Evolutionary conservation across 2,329 filamentous ascomycete species (phyloP).

Genomic region (Botrytis tulipae): DNA sequence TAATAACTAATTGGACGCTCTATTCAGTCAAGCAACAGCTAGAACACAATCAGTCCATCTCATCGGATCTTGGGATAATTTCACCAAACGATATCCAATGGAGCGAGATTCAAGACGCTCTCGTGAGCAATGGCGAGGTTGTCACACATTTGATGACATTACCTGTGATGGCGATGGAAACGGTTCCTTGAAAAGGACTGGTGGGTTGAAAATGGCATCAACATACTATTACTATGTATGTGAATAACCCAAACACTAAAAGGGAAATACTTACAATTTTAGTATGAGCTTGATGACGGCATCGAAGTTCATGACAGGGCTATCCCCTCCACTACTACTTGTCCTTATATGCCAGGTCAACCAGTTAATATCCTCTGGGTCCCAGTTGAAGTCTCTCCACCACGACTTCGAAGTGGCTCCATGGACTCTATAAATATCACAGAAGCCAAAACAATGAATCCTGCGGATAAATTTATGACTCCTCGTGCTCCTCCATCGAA

Average conservation of each 20-base stretch:
- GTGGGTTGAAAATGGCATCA: slow-evolving; percentile 85
- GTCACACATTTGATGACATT: slow-evolving; percentile 82
- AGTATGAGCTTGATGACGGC: slow-evolving; percentile 83
- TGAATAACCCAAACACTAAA: slow-evolving; percentile 34
- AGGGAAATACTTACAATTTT: slow-evolving; percentile 32
- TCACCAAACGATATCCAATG: slow-evolving; percentile 74
- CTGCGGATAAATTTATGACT: slow-evolving; percentile 70
- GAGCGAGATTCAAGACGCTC: slow-evolving; percentile 75
- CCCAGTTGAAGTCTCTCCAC: slow-evolving; percentile 62
- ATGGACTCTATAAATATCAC: slow-evolving; percentile 57
- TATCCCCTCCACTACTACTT: slow-evolving; percentile 72
- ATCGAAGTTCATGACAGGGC: slow-evolving; percentile 73
- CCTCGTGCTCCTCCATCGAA: slow-evolving; percentile 58
- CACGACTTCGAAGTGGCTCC: slow-evolving; percentile 63
- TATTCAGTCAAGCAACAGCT: slow-evolving; percentile 55
- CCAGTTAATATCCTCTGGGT: slow-evolving; percentile 81
- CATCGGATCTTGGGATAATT: slow-evolving; percentile 95
- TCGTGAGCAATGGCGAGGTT: slow-evolving; percentile 78
- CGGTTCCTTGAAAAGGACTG: slow-evolving; percentile 59
- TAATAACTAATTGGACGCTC: slow-evolving; percentile 13
- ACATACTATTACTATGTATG: slow-evolving; percentile 96
- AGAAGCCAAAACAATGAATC: slow-evolving; percentile 73
- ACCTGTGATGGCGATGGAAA: slow-evolving; percentile 68
- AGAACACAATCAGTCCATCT: slow-evolving; percentile 71
- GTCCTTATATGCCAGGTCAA: slow-evolving; percentile 86